Base-by-base conservation (phyloP, 1,284 basidiomycete species). In the Ustilago nuda region DNA sequence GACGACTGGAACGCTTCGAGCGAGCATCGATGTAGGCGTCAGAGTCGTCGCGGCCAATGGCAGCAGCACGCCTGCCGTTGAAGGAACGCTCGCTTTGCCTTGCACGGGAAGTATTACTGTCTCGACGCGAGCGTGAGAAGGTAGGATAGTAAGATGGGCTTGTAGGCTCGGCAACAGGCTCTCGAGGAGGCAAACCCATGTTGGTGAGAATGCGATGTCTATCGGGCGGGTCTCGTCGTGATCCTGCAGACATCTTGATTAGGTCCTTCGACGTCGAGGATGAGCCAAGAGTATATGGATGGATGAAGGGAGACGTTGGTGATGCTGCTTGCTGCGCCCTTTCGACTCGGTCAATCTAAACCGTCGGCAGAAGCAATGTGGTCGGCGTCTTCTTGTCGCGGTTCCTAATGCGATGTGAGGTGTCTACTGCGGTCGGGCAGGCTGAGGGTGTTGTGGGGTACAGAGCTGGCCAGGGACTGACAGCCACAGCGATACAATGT, bases 181-280 rank as follows among this genome's bases (percentile, higher is more conserved):
- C 67, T 46, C 76, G 63, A 30, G 71, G 67, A 27, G 76, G 71
- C 36, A 78, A 33, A 6, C 76, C 76, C 66, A 71, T 78, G 11
- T 67, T 71, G 43, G 15, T 59, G 59, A 78, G 35, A 61, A 78
- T 78, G 61, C 76, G 62, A 9, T 37, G 39, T 33, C 72, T 55
- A 55, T 71, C 68, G 17, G 76, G 67, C 48, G 66, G 64, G 1
- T 71, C 61, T 32, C 76, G 53, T 35, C 75, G 61, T 12, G 52
- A 19, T 36, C 66, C 37, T 3, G 63, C 48, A 2, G 75, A 48
- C 75, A 77, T 73, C 15, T 56, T 68, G 66, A 5, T 17, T 17
- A 13, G 13, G 4, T 33, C 11, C 11, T 23, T 8, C 45, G 12
- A 12, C 2, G 9, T 8, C 12, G 46, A 13, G 8, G 19, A 7